A percentile compares a stretch with the other conserved stretches of the same genome.
These are phyloP conservation scores for Amanita fuliginea DNA, from an alignment of 768 basidiomycete species.

Conservation along the genomic window DNA sequence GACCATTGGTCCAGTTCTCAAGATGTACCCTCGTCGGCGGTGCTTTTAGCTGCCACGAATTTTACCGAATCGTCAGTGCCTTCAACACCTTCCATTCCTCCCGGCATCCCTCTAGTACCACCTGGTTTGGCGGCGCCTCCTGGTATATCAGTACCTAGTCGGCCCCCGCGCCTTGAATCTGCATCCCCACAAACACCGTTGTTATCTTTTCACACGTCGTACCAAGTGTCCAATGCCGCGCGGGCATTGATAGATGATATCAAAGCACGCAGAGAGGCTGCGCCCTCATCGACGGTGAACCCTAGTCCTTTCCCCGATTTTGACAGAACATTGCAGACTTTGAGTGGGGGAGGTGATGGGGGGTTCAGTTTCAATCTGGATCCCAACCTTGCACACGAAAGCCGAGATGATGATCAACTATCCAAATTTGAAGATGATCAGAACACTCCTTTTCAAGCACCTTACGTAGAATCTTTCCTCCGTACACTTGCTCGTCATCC, in stretches of 20 bases:
- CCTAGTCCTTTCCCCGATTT: conserved; percentile 81
- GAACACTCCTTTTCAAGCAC: conserved; percentile 48
- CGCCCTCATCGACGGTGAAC: conserved; percentile 24
- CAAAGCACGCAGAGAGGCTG: conserved; percentile 58
- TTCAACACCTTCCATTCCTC: conserved; percentile 27
- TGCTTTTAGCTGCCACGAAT: conserved; percentile 22
- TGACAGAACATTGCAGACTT: conserved; percentile 68
- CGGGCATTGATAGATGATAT: conserved; percentile 80
- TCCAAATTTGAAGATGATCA: conserved; percentile 40
- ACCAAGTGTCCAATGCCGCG: conserved; percentile 82
- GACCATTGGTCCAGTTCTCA: conserved; percentile 37
- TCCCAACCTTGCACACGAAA: conserved; percentile 55
- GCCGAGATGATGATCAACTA: conserved; percentile 28
- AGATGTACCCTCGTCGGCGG: conserved; percentile 18
- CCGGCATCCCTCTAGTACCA: conserved; percentile 31
- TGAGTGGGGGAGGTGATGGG: conserved; percentile 52
- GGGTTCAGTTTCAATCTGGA: conserved; percentile 86
- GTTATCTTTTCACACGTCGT: conserved; percentile 48
- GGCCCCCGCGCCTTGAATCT: conserved; percentile 36
- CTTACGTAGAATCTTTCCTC: conserved; percentile 59
- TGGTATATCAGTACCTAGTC: conserved; percentile 49
- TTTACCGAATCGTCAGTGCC: conserved; percentile 19
- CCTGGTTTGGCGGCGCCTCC: conserved; percentile 49
- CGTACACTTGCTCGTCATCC: conserved; percentile 24
- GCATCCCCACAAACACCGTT: conserved; percentile 41